These are phyloP conservation scores for Exophiala bonariae DNA, from an alignment of 2,329 filamentous ascomycete genomes.

Conservation along the genomic window DNA sequence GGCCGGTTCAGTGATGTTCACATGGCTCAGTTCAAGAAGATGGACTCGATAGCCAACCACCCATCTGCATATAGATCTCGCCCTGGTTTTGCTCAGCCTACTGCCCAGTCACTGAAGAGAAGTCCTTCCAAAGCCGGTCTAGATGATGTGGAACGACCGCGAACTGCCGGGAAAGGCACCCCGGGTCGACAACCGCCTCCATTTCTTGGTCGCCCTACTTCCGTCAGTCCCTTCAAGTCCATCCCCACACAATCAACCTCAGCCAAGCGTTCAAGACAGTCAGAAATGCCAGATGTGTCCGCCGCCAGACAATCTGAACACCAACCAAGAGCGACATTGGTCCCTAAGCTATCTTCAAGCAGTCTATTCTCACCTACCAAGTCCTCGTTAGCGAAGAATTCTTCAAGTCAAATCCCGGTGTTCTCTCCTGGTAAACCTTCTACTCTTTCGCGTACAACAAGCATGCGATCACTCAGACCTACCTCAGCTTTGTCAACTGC, in stretches of 20 bases:
- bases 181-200: slow-evolving; percentile 34
- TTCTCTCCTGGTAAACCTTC: slow-evolving; percentile 50
- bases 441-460: slow-evolving; percentile 46
- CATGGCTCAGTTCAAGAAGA: slow-evolving; percentile 89
- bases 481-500: slow-evolving; percentile 33
- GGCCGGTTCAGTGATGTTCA: slow-evolving; percentile 82
- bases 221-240: slow-evolving; percentile 33
- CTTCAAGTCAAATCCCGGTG: slow-evolving; percentile 56
- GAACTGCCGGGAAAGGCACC: slow-evolving; percentile 37
- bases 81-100: slow-evolving; percentile 43
- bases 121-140: slow-evolving; percentile 64
- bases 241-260: slow-evolving; percentile 39
- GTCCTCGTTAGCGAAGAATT: slow-evolving; percentile 65
- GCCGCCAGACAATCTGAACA: slow-evolving; percentile 48
- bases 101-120: slow-evolving; percentile 49
- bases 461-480: slow-evolving; percentile 56
- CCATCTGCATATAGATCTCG: slow-evolving; percentile 67
- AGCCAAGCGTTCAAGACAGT: slow-evolving; percentile 71
- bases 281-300: slow-evolving; percentile 68
- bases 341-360: slow-evolving; percentile 50
- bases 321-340: slow-evolving; percentile 31
- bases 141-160: slow-evolving; percentile 53
- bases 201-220: slow-evolving; percentile 30
- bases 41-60: slow-evolving; percentile 92
- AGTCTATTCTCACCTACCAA: slow-evolving; percentile 77